Evolutionary conservation across 345 rosid genomes (phyloP).

Genomic region (Geranium brycei): DNA sequence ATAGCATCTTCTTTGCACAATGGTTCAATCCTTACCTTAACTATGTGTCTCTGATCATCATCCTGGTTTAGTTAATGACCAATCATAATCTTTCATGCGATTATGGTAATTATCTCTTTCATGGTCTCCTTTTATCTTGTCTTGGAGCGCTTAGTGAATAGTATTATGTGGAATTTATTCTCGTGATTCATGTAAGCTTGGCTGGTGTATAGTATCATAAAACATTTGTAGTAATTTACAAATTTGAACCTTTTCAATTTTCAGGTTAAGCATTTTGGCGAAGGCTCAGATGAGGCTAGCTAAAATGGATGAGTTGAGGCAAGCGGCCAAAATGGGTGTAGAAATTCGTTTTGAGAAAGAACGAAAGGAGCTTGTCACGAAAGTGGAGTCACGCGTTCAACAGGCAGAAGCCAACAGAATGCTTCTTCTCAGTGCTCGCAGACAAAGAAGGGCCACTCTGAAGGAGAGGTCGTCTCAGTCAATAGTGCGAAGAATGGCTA

Average conservation of each 20-base stretch:
- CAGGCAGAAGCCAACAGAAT: slow-evolving; percentile 87
- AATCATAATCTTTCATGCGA: no score
- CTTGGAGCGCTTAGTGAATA: no score
- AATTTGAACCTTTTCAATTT: not conserved
- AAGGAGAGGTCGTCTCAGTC: slow-evolving; percentile 85
- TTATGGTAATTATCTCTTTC: not conserved
- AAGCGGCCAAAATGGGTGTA: slow-evolving; percentile 75
- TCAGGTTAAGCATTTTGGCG: slow-evolving; percentile 65
- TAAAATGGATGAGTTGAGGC: slow-evolving; percentile 74
- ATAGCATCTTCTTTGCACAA: no score
- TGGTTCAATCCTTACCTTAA: no score
- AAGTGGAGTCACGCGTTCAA: slow-evolving; percentile 66
- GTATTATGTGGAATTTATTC: no score
- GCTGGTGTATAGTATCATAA: not conserved
- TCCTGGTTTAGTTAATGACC: no score
- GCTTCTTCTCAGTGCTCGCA: slow-evolving; percentile 65
- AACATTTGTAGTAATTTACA: not conserved
- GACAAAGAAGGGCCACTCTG: slow-evolving; percentile 54
- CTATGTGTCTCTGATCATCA: no score
- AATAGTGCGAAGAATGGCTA: slow-evolving; percentile 55
- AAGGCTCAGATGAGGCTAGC: slow-evolving; percentile 78
- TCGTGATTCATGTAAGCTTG: no score
- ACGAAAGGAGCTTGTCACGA: slow-evolving; percentile 69
- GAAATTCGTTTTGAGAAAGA: slow-evolving; percentile 66
- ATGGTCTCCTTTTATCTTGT: no score